Conservation (phyloP, 768 basidiomycete species). For the Suillus subluteus region DNA sequence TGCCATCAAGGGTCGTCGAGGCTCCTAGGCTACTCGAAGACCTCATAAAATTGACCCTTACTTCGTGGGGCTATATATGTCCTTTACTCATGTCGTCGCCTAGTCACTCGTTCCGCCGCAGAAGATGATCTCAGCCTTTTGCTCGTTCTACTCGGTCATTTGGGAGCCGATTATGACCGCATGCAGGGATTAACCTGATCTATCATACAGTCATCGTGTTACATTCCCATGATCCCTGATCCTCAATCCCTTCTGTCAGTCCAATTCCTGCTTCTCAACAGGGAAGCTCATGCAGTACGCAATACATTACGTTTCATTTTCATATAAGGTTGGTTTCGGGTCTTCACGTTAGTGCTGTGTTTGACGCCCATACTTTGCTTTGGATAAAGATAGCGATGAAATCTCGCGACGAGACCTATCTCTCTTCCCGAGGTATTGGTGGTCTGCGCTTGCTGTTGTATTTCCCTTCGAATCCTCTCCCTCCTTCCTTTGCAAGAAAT, state of each 20-base stretch:
- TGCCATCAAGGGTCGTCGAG: neutral
- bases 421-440: neutral
- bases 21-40: neutral
- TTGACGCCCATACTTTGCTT: conserved; percentile 4
- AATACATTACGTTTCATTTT: conserved; percentile 9
- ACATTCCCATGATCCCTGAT: conserved; percentile 4
- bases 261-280: neutral
- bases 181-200: neutral
- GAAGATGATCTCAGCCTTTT: neutral
- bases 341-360: neutral
- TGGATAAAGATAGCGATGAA: conserved; percentile 10
- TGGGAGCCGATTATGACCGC: neutral
- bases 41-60: neutral
- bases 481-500: neutral
- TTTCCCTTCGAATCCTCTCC: neutral
- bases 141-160: neutral
- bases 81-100: neutral
- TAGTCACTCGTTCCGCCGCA: neutral
- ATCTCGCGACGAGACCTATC: neutral
- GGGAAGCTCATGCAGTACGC: neutral
- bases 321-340: conserved; percentile 8
- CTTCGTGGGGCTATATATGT: neutral
- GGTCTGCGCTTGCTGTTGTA: neutral
- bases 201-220: neutral
- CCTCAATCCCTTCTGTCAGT: neutral